A percentile compares a stretch with the other conserved stretches of the same genome.
phyloP scores from a whole-genome alignment of 1,139 yeast species.

The Suhomyces atakaporum region DNA sequence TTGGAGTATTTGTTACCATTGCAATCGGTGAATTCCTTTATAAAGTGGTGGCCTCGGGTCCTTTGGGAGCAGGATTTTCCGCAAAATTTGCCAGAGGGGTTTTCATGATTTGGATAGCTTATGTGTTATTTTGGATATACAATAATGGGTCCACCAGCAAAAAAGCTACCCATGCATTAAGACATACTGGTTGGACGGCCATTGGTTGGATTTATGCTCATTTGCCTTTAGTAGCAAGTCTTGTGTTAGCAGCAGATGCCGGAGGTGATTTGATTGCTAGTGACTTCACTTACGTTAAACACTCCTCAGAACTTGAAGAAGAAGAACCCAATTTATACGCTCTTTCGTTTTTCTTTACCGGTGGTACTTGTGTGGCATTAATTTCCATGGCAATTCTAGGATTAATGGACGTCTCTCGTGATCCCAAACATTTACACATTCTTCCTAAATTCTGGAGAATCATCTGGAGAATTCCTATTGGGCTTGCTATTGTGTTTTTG shows the following conservation, averaged over 20 bases:
- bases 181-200: conserved; percentile 52
- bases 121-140: conserved; percentile 55
- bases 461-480: conserved; percentile 41
- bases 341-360: conserved; percentile 50
- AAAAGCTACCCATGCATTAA: conserved; percentile 55
- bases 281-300: conserved; percentile 4
- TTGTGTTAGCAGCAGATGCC: conserved; percentile 63
- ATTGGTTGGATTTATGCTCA: conserved; percentile 51
- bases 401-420: conserved; percentile 40
- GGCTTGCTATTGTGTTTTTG: conserved; percentile 41
- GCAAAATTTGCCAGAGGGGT: conserved; percentile 50
- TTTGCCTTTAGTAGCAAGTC: conserved; percentile 52
- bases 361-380: conserved; percentile 48
- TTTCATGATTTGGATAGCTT: conserved; percentile 52
- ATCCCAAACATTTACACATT: conserved; percentile 31
- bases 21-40: conserved; percentile 68
- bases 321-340: conserved; percentile 32
- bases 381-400: conserved; percentile 39
- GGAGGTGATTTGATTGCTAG: conserved; percentile 50
- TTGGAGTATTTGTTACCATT: conserved; percentile 59
- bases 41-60: conserved; percentile 54
- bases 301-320: conserved; percentile 23
- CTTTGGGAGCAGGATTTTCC: conserved; percentile 52
- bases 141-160: conserved; percentile 54
- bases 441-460: conserved; percentile 42